A percentile compares a stretch with the other conserved stretches of the same genome.
Evolutionary conservation across 2,329 filamentous ascomycete species (phyloP).

Genomic region (Neonectria faginata): DNA sequence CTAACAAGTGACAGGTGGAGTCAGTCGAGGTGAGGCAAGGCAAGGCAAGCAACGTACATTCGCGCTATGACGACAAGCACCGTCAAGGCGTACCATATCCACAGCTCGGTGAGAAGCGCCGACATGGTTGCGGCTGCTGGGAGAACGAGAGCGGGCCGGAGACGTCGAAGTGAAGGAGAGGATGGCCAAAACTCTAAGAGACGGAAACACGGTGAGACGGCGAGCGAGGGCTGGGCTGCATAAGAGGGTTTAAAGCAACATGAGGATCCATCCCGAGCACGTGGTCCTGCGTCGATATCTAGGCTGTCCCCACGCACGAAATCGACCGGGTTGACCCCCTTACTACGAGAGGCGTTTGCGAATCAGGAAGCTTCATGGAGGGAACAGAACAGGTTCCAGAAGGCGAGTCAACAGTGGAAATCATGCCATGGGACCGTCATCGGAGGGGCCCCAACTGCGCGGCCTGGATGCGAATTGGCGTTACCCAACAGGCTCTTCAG

Average conservation of each 20-base stretch:
- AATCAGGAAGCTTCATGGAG: constrained; percentile 3
- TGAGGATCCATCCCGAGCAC: background rate
- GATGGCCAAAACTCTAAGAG: background rate
- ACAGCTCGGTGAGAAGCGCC: constrained; percentile 51
- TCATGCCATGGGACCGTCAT: constrained; percentile 1
- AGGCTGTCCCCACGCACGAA: background rate
- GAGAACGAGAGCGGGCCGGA: background rate
- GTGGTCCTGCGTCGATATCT: background rate
- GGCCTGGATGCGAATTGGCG: background rate
- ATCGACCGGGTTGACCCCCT: background rate
- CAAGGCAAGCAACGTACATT: constrained; percentile 48
- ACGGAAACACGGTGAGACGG: background rate
- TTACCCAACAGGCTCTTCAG: background rate
- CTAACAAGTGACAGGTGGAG: background rate
- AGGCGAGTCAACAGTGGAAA: background rate
- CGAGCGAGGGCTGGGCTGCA: background rate
- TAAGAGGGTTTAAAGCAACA: background rate
- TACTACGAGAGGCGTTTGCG: background rate
- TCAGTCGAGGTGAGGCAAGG: background rate
- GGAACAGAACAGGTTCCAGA: background rate
- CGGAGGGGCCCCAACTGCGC: background rate
- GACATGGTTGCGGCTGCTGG: constrained; percentile 37
- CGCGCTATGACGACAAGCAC: constrained; percentile 52
- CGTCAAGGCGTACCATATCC: constrained; percentile 57
- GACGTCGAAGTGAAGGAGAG: background rate